phyloP scores from a whole-genome alignment of 495 filamentous ascomycete species.

The Lasiosphaeria ovina region DNA sequence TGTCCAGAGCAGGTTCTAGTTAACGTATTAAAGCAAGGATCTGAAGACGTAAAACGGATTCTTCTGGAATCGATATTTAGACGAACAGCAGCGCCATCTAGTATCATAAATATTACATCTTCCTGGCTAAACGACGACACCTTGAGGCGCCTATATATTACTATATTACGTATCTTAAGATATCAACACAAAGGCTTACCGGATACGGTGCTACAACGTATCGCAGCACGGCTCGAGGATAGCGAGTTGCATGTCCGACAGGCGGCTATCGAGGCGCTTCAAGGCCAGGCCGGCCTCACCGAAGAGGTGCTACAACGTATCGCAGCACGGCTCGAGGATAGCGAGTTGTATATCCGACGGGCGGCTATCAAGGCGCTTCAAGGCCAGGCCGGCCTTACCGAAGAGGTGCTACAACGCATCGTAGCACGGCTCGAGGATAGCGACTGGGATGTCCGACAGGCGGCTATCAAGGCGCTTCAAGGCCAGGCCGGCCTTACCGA shows the following conservation, averaged over 20 bases:
- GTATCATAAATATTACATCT: slow-evolving; percentile 17
- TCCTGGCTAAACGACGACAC: slow-evolving; percentile 15
- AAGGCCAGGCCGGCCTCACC: not conserved
- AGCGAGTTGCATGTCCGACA: slow-evolving; percentile 7
- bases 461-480: too few relatives aligned
- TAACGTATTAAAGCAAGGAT: slow-evolving; percentile 19
- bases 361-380: slow-evolving; percentile 14
- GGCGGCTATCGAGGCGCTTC: slow-evolving; percentile 10
- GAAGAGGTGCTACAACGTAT: too few relatives aligned
- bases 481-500: slow-evolving; percentile 10
- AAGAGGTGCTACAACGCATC: too few relatives aligned
- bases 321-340: too few relatives aligned
- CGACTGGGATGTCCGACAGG: too few relatives aligned
- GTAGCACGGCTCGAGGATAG: too few relatives aligned
- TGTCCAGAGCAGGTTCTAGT: slow-evolving; percentile 26
- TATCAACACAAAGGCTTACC: slow-evolving; percentile 4
- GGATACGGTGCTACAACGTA: slow-evolving; percentile 10
- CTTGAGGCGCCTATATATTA: slow-evolving; percentile 7
- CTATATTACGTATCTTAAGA: slow-evolving; percentile 6
- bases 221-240: slow-evolving; percentile 20
- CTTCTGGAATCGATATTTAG: slow-evolving; percentile 19
- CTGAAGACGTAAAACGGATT: slow-evolving; percentile 11
- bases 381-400: too few relatives aligned
- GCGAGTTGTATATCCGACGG: slow-evolving; percentile 9
- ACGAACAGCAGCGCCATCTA: slow-evolving; percentile 21